phyloP scores from a whole-genome alignment of 371 early-diverging fungal species.

The Apophysomyces trapeziformis region DNA sequence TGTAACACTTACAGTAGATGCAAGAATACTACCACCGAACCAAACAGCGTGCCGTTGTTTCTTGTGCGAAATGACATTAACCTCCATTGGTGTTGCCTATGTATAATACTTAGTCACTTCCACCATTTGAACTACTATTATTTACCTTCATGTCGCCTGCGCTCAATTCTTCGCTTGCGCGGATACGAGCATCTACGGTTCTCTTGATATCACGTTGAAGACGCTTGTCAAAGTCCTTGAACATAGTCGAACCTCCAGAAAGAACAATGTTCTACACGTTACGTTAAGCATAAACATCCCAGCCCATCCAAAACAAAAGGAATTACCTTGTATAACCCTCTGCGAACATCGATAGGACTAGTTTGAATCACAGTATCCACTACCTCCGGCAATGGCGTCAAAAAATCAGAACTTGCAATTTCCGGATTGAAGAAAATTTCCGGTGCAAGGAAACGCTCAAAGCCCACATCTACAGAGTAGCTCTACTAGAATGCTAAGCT shows the following conservation, averaged over 20 bases:
- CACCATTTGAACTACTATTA: neutral
- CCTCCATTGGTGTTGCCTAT: slow-evolving; percentile 86
- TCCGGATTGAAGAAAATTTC: slow-evolving; percentile 99
- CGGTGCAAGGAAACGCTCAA: slow-evolving; percentile 97
- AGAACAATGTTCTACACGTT: slow-evolving; percentile 90
- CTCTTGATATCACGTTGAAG: slow-evolving; percentile 94
- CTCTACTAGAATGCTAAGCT: slow-evolving; percentile 46
- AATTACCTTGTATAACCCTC: slow-evolving; percentile 91
- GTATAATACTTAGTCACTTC: slow-evolving; percentile 22
- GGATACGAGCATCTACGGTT: slow-evolving; percentile 83
- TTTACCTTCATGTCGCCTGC: slow-evolving; percentile 65
- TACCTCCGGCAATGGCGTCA: slow-evolving; percentile 94
- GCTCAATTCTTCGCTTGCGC: slow-evolving; percentile 71
- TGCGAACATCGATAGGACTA: slow-evolving; percentile 95
- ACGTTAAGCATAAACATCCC: neutral
- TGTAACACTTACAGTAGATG: slow-evolving; percentile 76
- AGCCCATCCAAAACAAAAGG: neutral
- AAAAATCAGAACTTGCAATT: slow-evolving; percentile 94
- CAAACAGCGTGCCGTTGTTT: slow-evolving; percentile 98
- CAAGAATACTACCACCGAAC: slow-evolving; percentile 96
- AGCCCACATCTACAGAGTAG: slow-evolving; percentile 95
- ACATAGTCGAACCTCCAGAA: slow-evolving; percentile 98
- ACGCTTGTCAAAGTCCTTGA: slow-evolving; percentile 94
- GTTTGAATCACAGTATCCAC: slow-evolving; percentile 96
- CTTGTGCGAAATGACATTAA: slow-evolving; percentile 97